Conservation (phyloP, 805 yeast species). For the Metschnikowia koreensis region DNA sequence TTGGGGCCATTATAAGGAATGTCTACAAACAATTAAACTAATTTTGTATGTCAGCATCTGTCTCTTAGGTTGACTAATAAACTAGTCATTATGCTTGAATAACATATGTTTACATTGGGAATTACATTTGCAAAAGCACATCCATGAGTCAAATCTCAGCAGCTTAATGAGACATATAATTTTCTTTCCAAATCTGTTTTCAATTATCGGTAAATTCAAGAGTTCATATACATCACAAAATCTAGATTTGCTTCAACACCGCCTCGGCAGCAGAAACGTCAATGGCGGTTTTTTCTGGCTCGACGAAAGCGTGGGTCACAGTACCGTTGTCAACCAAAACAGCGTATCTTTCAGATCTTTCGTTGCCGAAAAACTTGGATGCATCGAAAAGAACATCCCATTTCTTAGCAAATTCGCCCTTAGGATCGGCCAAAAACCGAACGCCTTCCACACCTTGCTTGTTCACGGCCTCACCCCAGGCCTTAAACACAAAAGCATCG, state of each 20-base stretch:
- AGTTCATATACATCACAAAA: not conserved
- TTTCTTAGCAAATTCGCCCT: conserved; percentile 64
- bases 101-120: too few relatives aligned
- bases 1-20: not conserved
- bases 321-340: conserved; percentile 72
- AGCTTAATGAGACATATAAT: too few relatives aligned
- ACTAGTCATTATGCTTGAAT: too few relatives aligned
- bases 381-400: conserved; percentile 76
- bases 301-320: conserved; percentile 64
- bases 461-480: conserved; percentile 60
- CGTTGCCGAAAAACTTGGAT: conserved; percentile 68
- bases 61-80: too few relatives aligned
- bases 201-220: too few relatives aligned
- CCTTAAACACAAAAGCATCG: conserved; percentile 81
- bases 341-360: conserved; percentile 74
- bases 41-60: too few relatives aligned
- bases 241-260: conserved; percentile 32
- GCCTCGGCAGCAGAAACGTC: conserved; percentile 49
- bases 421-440: conserved; percentile 75
- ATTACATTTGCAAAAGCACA: too few relatives aligned
- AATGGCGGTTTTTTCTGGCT: conserved; percentile 78
- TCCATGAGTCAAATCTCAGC: too few relatives aligned
- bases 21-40: too few relatives aligned
- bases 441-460: conserved; percentile 31
- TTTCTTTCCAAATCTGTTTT: not conserved